Conservation (phyloP, 2,329 filamentous ascomycete genomes). For the Colletotrichum sp. region DNA sequence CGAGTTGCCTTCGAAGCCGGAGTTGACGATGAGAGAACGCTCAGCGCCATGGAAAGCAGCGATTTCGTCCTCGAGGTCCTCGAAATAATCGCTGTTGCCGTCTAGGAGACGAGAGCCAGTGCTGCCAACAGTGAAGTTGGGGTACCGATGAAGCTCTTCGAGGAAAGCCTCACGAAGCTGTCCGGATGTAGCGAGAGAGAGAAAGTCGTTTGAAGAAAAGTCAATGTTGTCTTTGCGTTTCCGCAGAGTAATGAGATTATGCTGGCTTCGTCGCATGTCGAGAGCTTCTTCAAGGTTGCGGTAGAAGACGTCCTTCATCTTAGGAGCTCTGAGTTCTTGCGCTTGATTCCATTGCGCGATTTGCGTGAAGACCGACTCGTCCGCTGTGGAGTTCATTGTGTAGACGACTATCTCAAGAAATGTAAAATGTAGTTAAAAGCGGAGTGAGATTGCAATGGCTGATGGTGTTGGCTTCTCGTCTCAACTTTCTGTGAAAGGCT, state of each 20-base stretch:
- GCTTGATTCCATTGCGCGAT: neutral
- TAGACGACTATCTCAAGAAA: neutral
- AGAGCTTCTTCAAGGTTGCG: conserved; percentile 37
- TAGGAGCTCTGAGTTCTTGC: neutral
- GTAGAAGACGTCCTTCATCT: conserved; percentile 20
- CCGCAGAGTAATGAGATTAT: conserved; percentile 30
- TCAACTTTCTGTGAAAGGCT: neutral
- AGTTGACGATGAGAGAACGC: conserved; percentile 64
- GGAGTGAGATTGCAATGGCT: neutral
- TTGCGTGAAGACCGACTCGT: neutral
- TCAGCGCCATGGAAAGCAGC: conserved; percentile 65
- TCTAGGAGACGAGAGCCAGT: conserved; percentile 66
- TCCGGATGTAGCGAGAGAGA: conserved; percentile 58
- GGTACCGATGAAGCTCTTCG: conserved; percentile 41
- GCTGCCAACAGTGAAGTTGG: neutral
- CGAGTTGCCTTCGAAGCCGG: conserved; percentile 59
- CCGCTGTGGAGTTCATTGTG: neutral
- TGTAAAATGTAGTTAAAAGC: neutral
- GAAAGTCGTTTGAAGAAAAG: conserved; percentile 71
- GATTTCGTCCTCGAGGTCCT: conserved; percentile 61
- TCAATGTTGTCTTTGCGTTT: conserved; percentile 38
- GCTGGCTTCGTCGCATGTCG: conserved; percentile 27
- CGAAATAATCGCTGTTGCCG: conserved; percentile 65
- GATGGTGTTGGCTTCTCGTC: neutral
- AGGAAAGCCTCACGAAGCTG: conserved; percentile 53